A percentile compares a stretch with the other conserved stretches of the same genome.
These are phyloP conservation scores for Alectoria sarmentosa DNA, from an alignment of 495 filamentous ascomycete genomes.

Conservation along the genomic window DNA sequence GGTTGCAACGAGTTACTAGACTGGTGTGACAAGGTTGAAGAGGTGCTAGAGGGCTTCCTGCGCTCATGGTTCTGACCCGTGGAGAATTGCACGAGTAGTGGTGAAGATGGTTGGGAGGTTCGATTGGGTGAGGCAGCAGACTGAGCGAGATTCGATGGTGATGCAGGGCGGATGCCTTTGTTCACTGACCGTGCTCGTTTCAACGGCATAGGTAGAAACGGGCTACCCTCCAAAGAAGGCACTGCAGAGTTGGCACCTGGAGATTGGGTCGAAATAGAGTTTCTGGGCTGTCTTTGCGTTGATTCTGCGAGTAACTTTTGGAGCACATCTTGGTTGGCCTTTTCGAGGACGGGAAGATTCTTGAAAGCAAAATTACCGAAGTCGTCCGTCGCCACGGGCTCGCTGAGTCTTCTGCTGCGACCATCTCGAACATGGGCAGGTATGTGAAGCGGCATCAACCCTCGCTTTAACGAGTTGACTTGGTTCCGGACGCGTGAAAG, in stretches of 20 bases:
- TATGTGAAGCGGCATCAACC: constrained; percentile 90
- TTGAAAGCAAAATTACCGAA: constrained; percentile 97
- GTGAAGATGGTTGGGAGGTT: constrained; percentile 88
- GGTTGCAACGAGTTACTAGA: constrained; percentile 66
- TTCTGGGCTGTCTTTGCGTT: constrained; percentile 53
- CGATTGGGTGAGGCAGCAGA: constrained; percentile 80
- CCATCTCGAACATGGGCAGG: constrained; percentile 84
- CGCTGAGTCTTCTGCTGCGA: constrained; percentile 80
- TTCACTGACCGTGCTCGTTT: constrained; percentile 77
- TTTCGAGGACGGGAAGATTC: constrained; percentile 92
- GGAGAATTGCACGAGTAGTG: constrained; percentile 85
- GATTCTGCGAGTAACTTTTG: constrained; percentile 90
- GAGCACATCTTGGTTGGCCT: constrained; percentile 97
- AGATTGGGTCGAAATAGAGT: constrained; percentile 37
- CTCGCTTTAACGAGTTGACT: constrained; percentile 75
- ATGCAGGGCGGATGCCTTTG: constrained; percentile 72
- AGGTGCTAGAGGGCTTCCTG: constrained; percentile 78
- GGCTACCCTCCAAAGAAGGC: constrained; percentile 77
- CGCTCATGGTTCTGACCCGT: constrained; percentile 68
- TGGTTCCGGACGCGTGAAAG: constrained; percentile 77
- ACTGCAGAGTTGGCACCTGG: constrained; percentile 40
- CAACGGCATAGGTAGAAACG: constrained; percentile 68
- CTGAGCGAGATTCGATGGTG: constrained; percentile 72
- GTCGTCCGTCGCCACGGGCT: constrained; percentile 81
- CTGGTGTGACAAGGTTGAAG: constrained; percentile 74